Conservation (phyloP, 176 grass and related monocot species). For the Rhynchospora pubera region DNA sequence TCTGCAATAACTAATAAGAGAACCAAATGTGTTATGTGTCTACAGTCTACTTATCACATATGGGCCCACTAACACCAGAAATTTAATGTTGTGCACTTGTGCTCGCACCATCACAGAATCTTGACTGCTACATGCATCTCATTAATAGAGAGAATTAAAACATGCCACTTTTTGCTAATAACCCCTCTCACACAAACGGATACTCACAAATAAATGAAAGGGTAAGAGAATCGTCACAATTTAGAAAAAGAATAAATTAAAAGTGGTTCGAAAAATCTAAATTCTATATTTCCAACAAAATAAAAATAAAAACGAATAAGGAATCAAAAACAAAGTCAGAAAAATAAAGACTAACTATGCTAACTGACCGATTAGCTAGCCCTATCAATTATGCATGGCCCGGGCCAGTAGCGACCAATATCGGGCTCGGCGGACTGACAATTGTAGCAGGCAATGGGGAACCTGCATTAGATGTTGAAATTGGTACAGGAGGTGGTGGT, state of each 20-base stretch:
- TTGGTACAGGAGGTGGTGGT: slow-evolving; percentile 14
- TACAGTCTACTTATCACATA: background rate
- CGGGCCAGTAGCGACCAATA: slow-evolving; percentile 15
- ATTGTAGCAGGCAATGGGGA: background rate
- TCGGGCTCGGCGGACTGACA: slow-evolving; percentile 34
- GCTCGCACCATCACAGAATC: background rate
- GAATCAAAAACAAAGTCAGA: slow-evolving; percentile 14
- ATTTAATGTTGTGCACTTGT: background rate
- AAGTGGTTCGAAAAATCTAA: background rate
- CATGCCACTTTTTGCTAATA: background rate
- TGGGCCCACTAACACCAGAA: background rate
- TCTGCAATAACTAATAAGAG: no score
- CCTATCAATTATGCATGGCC: slow-evolving; percentile 24
- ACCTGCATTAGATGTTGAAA: background rate
- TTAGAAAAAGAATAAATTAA: background rate
- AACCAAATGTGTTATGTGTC: background rate
- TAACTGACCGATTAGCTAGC: background rate
- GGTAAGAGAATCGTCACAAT: background rate
- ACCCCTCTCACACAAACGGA: background rate
- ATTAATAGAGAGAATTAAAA: background rate
- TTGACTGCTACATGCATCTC: background rate
- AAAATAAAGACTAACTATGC: background rate
- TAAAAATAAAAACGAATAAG: background rate
- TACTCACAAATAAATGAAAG: background rate
- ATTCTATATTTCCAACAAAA: background rate